Evolutionary conservation across 768 basidiomycete species (phyloP).

Genomic region (Crassisporium funariophilum): DNA sequence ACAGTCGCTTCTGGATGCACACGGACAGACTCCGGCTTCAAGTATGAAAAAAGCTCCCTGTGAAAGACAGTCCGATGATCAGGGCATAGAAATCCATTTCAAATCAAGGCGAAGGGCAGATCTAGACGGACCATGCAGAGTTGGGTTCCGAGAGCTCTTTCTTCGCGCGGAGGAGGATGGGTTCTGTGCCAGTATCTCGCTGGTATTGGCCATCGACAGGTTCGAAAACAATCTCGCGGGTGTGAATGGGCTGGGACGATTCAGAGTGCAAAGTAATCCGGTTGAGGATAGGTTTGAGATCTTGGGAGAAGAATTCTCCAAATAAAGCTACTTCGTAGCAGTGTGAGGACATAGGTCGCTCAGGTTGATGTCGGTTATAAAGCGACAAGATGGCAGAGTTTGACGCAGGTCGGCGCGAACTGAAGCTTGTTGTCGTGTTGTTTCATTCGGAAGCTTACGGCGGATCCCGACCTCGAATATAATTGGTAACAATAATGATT

Average conservation of each 20-base stretch:
- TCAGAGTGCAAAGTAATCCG: slow-evolving; percentile 82
- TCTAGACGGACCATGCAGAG: slow-evolving; percentile 67
- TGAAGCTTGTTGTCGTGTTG: slow-evolving; percentile 5
- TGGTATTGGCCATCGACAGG: slow-evolving; percentile 69
- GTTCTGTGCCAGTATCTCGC: slow-evolving; percentile 63
- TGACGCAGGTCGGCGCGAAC: no score
- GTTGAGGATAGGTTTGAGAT: slow-evolving; percentile 77
- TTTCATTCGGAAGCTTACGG: slow-evolving; percentile 1
- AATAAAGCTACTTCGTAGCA: slow-evolving; percentile 82
- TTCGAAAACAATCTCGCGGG: slow-evolving; percentile 81
- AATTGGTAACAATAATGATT: no score
- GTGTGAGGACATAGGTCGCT: slow-evolving; percentile 50
- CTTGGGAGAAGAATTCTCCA: slow-evolving; percentile 78
- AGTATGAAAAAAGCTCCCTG: slow-evolving; percentile 78
- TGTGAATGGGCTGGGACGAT: slow-evolving; percentile 71
- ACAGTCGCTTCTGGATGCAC: slow-evolving; percentile 87
- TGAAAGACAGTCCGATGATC: slow-evolving; percentile 2
- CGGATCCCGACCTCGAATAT: no score
- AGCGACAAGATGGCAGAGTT: no score
- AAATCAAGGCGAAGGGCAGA: neutral
- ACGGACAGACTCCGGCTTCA: slow-evolving; percentile 83
- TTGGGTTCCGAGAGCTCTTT: slow-evolving; percentile 69
- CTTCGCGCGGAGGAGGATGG: slow-evolving; percentile 69
- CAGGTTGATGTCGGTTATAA: no score
- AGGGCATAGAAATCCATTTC: neutral